phyloP scores from a whole-genome alignment of 176 grass and related monocot species.

The Chloris gayana region DNA sequence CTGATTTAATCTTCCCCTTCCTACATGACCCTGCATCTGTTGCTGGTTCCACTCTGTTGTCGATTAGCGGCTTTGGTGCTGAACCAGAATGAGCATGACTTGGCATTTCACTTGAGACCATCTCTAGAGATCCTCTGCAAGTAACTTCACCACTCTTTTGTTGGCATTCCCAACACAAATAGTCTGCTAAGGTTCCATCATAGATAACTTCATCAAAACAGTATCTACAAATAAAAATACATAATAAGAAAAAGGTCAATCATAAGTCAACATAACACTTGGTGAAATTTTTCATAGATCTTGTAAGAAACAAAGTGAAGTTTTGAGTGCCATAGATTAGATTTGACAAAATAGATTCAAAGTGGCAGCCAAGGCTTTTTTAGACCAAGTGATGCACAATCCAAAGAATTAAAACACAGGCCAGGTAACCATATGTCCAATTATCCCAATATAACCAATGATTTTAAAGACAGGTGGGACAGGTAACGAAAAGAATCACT shows the following conservation, averaged over 20 bases:
- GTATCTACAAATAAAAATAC: slow-evolving; percentile 34
- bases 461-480: neutral
- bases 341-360: slow-evolving; percentile 28
- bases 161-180: slow-evolving; percentile 34
- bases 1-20: neutral
- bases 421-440: neutral
- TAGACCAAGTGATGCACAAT: neutral
- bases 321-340: neutral
- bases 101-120: slow-evolving; percentile 24
- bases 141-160: slow-evolving; percentile 9
- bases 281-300: neutral
- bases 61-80: neutral
- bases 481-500: neutral
- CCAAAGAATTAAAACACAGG: neutral
- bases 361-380: neutral
- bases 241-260: slow-evolving; percentile 6
- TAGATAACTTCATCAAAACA: slow-evolving; percentile 35
- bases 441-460: neutral
- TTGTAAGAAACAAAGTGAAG: neutral
- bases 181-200: slow-evolving; percentile 25
- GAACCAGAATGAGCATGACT: neutral
- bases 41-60: neutral
- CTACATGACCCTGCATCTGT: neutral
- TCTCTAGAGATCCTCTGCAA: neutral
- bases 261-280: neutral